Base-by-base conservation (phyloP, 345 rosid genomes). In the Aethionema arabicum region DNA sequence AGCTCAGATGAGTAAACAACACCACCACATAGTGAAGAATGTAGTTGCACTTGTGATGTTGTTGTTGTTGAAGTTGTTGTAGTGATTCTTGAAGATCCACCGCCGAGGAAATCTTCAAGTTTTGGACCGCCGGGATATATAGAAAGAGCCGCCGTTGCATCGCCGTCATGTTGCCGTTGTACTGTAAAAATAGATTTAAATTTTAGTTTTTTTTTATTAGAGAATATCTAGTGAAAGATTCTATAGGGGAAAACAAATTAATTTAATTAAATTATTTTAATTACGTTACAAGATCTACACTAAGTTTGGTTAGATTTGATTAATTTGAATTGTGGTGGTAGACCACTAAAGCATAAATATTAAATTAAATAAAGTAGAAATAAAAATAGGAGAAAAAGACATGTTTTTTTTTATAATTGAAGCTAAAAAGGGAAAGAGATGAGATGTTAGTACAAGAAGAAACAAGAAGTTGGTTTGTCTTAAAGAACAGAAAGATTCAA, bases 21-120 rank as follows among this genome's bases (percentile, higher is more conserved):
- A 35, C 47, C 72, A 4, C 51, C 60, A n/a, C n/a, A n/a, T 4
- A 61, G 46, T 11, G 69, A 45, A 11, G 69, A 45, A 10, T 63
- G 76, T 47, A 66, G 32, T 32, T 63, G 78, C 66, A 67, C 29
- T 31, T 51, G 71, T 7, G 52, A 71, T 15, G 78, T 67, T 3
- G 61, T 59, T 4, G 67, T 52, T 9, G 64, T 50, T n/a, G n/a
- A n/a, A 5, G 73, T 49, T 3, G 72, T 44, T 27, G 79, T 74
- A 5, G 65, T 15, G 39, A 47, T 21, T 13, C 21, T 27, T 4
- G 8, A 21, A 21, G 27, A 21, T 13, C 55, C 53, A 0, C 79
- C 79, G 47, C 91, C 93, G 11, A 86, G 90, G 67, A 88, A 88
- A 45, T 86, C 85, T 65, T 82, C 91, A 3, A 88, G 83, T 65